Base-by-base conservation (phyloP, 495 filamentous ascomycete genomes). In the Hypoxylon lienhwacheense region DNA sequence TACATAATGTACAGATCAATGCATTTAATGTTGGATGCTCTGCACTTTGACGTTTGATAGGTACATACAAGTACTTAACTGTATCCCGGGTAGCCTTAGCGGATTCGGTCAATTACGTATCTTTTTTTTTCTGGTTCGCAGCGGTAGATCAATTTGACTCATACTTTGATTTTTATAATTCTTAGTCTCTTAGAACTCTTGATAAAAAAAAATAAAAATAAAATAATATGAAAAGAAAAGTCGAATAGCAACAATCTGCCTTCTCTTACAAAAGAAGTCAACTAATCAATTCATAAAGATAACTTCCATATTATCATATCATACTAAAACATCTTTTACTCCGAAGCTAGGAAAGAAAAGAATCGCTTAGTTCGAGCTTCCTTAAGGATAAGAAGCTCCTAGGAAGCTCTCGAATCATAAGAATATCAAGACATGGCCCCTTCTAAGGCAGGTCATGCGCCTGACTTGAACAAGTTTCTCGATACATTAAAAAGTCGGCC, bases 381-480 rank as follows among this genome's bases (percentile, higher is more conserved):
- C 40, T 16, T 14, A 11, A 46, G 11, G 24, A 14, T 24, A 3
- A 34, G 24, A 47, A 5, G 47, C 36, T 22, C 35, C 22, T 21
- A 12, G 28, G 7, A 12, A 44, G 11, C 17, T 41, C 21, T 7
- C 34, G 34, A 12, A 34, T 22, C 7, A 17, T 32, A 20, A 15
- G 39, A 55, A 10, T 17, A 17, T 32, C 26, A 15, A 44, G 51
- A 10, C 17, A 79, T 79, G 76, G 70, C 75, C 33, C 64, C 73
- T 26, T 59, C 64, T 21, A 66, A 68, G 41, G 62, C 73, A 39
- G 72, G 68, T 53, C 71, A 79, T 65, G 70, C 87, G 55, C 90
- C 91, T 5, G 85, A 81, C 51, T 70, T 95, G 49, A 77, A 84
- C 45, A 85, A 83, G 29, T 91, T 88, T 61, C 78, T 95, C 44